Evolutionary conservation across 2,329 filamentous ascomycete genomes (phyloP), one percentile per base, ranked within the genome.

Genomic region (Cladosporium phlei): DNA sequence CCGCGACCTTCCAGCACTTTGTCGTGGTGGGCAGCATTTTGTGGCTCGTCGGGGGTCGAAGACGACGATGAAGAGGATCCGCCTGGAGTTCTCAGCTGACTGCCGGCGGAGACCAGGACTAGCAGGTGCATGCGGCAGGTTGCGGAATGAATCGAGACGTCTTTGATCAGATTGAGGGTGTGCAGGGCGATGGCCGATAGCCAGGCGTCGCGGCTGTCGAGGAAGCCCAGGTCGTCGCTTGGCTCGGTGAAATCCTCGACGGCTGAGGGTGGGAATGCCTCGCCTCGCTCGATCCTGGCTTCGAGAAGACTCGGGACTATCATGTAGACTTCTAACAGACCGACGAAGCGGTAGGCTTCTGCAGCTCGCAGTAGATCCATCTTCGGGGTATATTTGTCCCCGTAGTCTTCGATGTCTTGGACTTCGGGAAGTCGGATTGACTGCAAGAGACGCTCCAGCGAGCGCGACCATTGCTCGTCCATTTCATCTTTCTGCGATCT

Each of bases 41-140:
- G 60, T 4, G 52, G 63, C 48, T 75, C 69, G 24, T 75, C 69
- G 9, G 71, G 66, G 55, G 63, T 57, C 5, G 63, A 53, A 2
- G 60, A 37, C 14, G 62, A 24, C n/a, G n/a, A n/a, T n/a, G n/a
- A n/a, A n/a, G n/a, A n/a, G n/a, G n/a, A n/a, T n/a, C n/a, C n/a
- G 25, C 50, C 50, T 2, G 73, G 67, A 21, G 73, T 63, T 12
- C 73, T 69, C 12, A 79, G 66, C 52, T 79, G 75, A 38, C 71
- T 74, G 8, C 69, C 71, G 11, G 71, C 67, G 1, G 72, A 69
- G 16, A 78, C 71, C 3, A 79, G 66, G 16, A 78, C 57, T 43
- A 78, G 70, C 2, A 75, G 75, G 51, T 78, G 75, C 9, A 77
- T 68, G 46, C 73, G 76, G 51, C 73, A 68, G 1, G 75, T 77